Conservation (phyloP, 2,329 filamentous ascomycete genomes). For the Fusarium denticulatum region DNA sequence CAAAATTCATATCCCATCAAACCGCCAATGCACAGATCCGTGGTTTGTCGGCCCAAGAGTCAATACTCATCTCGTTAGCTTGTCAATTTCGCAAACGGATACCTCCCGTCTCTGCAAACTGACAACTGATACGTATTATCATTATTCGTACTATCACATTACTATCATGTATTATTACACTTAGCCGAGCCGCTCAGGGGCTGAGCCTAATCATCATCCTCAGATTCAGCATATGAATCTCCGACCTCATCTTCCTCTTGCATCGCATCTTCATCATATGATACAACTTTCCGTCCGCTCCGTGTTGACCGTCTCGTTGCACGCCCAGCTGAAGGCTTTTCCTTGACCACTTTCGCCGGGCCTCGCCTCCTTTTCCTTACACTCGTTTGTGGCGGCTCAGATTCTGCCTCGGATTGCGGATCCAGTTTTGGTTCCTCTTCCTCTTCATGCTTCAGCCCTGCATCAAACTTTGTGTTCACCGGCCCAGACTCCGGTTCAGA, state of each 20-base stretch:
- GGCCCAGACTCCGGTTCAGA: background rate
- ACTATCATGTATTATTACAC: background rate
- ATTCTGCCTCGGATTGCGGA: conserved; percentile 2
- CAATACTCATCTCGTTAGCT: background rate
- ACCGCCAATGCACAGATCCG: background rate
- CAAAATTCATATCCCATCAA: background rate
- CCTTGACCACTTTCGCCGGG: background rate
- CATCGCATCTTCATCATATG: conserved; percentile 20
- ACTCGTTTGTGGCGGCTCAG: conserved; percentile 2
- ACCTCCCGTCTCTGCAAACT: background rate
- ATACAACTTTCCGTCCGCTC: conserved; percentile 20
- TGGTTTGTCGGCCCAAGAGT: background rate
- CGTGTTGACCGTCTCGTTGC: conserved; percentile 35
- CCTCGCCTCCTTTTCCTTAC: conserved; percentile 2
- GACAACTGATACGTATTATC: conserved; percentile 6
- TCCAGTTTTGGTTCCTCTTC: background rate
- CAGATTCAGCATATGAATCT: conserved; percentile 15
- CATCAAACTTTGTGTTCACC: background rate
- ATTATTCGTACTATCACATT: conserved; percentile 2
- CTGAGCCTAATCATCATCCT: background rate
- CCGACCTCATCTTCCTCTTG: conserved; percentile 23
- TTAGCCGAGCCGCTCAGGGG: background rate
- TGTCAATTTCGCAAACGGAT: background rate
- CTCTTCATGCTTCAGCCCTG: background rate
- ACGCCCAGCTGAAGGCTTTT: background rate